Conservation (phyloP, 2,329 filamentous ascomycete species). For the Periconia digitata region DNA sequence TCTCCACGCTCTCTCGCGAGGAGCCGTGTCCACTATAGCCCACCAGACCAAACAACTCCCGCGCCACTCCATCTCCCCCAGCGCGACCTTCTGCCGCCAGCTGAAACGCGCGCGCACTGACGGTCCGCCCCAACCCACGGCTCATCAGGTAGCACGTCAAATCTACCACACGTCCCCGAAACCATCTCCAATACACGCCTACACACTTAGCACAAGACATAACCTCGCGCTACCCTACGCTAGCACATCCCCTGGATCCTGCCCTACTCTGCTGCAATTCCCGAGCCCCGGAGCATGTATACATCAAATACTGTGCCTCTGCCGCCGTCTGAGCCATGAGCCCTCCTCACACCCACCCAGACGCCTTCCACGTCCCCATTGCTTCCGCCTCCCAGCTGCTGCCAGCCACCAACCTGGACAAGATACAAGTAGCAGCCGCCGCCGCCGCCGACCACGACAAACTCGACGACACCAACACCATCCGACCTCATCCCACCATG, state of each 20-base stretch:
- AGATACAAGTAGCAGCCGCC: background rate
- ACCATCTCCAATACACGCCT: conserved; percentile 19
- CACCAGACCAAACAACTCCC: too few species aligned
- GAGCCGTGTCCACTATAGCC: background rate
- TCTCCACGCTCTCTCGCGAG: background rate
- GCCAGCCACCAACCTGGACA: background rate
- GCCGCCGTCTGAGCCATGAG: conserved; percentile 29
- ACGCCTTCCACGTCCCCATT: background rate
- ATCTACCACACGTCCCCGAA: conserved; percentile 23
- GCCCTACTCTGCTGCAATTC: conserved; percentile 5
- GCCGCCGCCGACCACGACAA: background rate
- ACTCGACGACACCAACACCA: background rate
- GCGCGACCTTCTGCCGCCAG: conserved; percentile 19
- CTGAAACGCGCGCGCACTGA: conserved; percentile 44
- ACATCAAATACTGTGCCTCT: conserved; percentile 7
- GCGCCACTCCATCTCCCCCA: background rate
- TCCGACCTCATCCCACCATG: conserved; percentile 23
- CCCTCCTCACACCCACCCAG: conserved; percentile 15
- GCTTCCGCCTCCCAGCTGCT: background rate
- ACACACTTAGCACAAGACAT: conserved; percentile 13
- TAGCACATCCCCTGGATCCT: conserved; percentile 14
- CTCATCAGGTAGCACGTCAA: too few species aligned
- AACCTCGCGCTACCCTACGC: background rate
- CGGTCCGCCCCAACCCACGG: too few species aligned
- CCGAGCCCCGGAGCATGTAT: conserved; percentile 29